A percentile compares a stretch with the other conserved stretches of the same genome.
Evolutionary conservation across 176 grass and related monocot genomes (phyloP).

Genomic region (Carex pumila): DNA sequence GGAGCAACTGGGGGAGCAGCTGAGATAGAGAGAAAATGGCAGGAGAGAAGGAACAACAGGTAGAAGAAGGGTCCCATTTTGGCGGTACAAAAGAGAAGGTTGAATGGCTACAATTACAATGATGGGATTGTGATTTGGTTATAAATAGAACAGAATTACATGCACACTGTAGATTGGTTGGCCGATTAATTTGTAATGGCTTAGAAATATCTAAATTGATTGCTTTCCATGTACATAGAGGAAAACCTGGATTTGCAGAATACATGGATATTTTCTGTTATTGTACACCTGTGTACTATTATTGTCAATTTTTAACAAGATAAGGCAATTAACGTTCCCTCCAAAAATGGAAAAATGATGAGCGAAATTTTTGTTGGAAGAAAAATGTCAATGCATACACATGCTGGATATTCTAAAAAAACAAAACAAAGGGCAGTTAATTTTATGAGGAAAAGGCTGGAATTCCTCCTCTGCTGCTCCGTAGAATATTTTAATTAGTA

Average conservation of each 20-base stretch:
- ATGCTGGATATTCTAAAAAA: background rate
- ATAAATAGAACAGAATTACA: background rate
- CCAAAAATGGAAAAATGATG: background rate
- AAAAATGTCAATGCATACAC: background rate
- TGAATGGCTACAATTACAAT: background rate
- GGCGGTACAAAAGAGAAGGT: background rate
- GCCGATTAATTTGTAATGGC: background rate
- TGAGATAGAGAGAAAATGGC: background rate
- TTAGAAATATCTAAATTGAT: background rate
- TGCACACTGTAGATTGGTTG: background rate
- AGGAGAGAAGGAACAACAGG: background rate
- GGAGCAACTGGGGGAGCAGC: background rate
- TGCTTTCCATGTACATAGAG: background rate
- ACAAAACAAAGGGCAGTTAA: background rate
- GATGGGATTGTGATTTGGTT: background rate
- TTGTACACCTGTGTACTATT: background rate
- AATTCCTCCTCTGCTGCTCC: background rate
- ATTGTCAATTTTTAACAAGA: background rate
- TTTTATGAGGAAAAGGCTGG: background rate
- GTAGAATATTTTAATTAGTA: no score
- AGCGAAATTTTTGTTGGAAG: background rate
- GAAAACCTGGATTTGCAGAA: background rate
- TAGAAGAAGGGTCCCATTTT: slow-evolving; percentile 1
- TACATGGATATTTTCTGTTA: background rate
- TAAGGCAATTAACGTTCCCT: background rate